Conservation (phyloP, 2,329 filamentous ascomycete genomes). For the Chrysoporthe cubensis region DNA sequence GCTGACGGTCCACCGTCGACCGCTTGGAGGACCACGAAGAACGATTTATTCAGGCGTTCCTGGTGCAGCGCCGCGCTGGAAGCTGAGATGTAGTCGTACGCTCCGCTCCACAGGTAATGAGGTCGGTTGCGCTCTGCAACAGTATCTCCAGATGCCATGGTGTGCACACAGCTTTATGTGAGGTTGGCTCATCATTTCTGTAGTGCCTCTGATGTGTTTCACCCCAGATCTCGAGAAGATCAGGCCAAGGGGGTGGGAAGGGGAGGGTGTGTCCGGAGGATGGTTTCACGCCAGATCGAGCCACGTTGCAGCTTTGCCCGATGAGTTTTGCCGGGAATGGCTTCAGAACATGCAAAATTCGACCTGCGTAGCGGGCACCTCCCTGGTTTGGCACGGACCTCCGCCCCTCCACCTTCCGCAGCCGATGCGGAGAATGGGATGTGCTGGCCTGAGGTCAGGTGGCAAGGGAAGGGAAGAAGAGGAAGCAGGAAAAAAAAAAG, state of each 20-base stretch:
- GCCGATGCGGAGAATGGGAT: not conserved
- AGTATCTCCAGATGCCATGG: not conserved
- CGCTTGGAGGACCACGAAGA: not conserved
- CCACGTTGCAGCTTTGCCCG: slow-evolving; percentile 13
- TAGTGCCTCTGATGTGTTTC: slow-evolving; percentile 5
- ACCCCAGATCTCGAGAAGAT: not conserved
- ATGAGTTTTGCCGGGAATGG: slow-evolving; percentile 8
- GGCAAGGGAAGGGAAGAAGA: not conserved
- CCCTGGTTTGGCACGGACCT: slow-evolving; percentile 1
- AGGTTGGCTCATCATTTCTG: not conserved
- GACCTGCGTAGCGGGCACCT: not conserved
- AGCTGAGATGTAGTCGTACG: not conserved
- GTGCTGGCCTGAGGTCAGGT: slow-evolving; percentile 9
- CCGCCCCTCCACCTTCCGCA: not conserved
- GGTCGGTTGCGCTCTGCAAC: too few relatives aligned
- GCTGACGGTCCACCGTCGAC: not conserved
- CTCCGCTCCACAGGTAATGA: not conserved
- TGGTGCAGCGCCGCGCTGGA: not conserved
- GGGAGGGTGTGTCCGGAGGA: not conserved
- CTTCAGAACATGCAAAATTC: not conserved
- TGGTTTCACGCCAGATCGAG: not conserved
- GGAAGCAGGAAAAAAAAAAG: not conserved
- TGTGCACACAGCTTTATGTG: not conserved
- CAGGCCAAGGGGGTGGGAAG: not conserved
- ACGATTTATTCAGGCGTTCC: not conserved